Percentiles rank a stretch among this genome's conserved stretches.
Conservation (phyloP, 345 rosid species). For the Rhizophora mangle region DNA sequence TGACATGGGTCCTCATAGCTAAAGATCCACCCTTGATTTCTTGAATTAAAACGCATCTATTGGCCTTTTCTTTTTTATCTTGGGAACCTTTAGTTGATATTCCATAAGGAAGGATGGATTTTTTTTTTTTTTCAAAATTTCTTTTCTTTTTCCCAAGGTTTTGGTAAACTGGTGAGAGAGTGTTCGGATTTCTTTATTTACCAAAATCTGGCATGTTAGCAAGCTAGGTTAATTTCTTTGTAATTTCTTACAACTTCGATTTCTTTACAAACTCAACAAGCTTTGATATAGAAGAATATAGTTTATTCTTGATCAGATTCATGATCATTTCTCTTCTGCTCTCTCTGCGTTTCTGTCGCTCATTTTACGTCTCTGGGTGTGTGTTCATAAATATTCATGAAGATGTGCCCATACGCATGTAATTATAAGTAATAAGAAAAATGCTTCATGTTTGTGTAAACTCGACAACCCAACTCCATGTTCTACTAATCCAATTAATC, state of each 20-base stretch:
- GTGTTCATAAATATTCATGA: not conserved
- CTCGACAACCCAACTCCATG: no score
- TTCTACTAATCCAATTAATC: no score
- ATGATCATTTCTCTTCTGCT: no score
- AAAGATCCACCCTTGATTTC: conserved; percentile 11
- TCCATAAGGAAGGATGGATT: not conserved
- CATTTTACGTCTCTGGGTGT: not conserved
- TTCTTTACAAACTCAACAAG: not conserved
- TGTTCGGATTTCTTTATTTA: not conserved
- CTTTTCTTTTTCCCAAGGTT: not conserved
- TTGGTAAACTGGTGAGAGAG: not conserved
- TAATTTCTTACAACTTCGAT: not conserved
- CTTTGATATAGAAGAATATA: not conserved
- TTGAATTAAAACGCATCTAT: not conserved
- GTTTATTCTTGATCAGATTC: not conserved
- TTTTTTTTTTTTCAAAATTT: not conserved
- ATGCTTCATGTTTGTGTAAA: no score
- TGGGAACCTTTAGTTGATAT: not conserved
- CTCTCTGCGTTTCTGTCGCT: not conserved
- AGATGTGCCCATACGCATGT: no score
- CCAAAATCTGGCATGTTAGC: not conserved
- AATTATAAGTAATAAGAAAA: no score
- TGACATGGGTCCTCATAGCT: not conserved
- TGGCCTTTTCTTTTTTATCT: not conserved
- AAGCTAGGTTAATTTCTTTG: not conserved